These are phyloP conservation scores for Sodiomyces alkalinus DNA, from an alignment of 2,329 filamentous ascomycete genomes.

Conservation along the genomic window DNA sequence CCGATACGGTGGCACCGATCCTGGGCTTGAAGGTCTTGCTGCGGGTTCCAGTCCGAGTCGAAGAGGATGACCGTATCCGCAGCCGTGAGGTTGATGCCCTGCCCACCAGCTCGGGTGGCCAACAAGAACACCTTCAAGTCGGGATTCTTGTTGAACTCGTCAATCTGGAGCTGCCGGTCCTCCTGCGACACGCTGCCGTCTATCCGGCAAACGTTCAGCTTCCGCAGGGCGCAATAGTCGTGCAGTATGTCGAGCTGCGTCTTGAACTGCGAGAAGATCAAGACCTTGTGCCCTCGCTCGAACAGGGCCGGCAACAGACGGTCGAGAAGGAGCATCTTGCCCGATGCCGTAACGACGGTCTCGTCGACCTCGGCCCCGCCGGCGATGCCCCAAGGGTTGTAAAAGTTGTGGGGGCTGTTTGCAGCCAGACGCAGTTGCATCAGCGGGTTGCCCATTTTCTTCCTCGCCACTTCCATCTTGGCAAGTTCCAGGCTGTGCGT, in stretches of 20 bases:
- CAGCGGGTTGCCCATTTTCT: slow-evolving; percentile 85
- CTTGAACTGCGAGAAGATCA: slow-evolving; percentile 95
- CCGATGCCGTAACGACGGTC: slow-evolving; percentile 69
- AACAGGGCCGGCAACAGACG: slow-evolving; percentile 68
- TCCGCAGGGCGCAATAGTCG: slow-evolving; percentile 71
- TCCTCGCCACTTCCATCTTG: slow-evolving; percentile 74
- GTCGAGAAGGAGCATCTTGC: slow-evolving; percentile 92
- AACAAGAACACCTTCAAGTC: slow-evolving; percentile 67
- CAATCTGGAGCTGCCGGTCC: slow-evolving; percentile 55
- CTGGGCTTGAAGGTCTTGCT: slow-evolving; percentile 92
- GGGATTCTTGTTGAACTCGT: slow-evolving; percentile 52
- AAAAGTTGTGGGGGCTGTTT: slow-evolving; percentile 93
- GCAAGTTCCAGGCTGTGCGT: slow-evolving; percentile 60
- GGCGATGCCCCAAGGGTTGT: slow-evolving; percentile 65
- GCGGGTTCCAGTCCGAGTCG: slow-evolving; percentile 85
- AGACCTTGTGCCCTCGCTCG: slow-evolving; percentile 63
- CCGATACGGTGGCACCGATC: slow-evolving; percentile 92
- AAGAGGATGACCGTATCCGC: slow-evolving; percentile 90
- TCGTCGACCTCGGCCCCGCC: slow-evolving; percentile 53
- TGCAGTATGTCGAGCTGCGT: slow-evolving; percentile 84
- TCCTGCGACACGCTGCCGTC: slow-evolving; percentile 74
- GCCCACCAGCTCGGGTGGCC: slow-evolving; percentile 80
- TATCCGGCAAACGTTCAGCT: slow-evolving; percentile 76
- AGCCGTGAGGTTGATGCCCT: slow-evolving; percentile 84
- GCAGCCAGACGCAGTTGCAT: slow-evolving; percentile 87